A percentile compares a stretch with the other conserved stretches of the same genome.
These are phyloP conservation scores for Malassezia yamatoensis DNA, from an alignment of 1,284 basidiomycete species.

Conservation along the genomic window DNA sequence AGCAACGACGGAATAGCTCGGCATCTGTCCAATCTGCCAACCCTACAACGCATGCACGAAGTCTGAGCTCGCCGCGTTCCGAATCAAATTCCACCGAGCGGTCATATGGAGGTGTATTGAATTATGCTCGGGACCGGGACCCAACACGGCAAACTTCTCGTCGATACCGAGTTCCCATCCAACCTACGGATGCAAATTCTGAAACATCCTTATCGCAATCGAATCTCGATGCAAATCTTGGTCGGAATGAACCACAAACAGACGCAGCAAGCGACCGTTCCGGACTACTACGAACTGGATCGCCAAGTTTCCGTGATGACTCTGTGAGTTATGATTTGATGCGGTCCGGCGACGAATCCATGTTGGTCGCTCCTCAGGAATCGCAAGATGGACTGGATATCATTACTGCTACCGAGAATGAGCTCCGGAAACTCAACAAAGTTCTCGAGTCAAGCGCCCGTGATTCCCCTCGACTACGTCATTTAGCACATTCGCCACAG, in stretches of 20 bases:
- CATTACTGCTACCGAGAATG: slow-evolving; percentile 1
- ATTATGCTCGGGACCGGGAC: slow-evolving; percentile 1
- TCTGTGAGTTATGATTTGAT: background rate
- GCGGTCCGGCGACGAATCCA: background rate
- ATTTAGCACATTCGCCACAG: too few species aligned
- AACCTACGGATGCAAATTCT: background rate
- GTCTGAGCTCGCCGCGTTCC: background rate
- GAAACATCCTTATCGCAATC: background rate
- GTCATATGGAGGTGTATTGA: slow-evolving; percentile 9
- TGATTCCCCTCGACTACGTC: background rate
- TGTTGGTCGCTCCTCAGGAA: background rate
- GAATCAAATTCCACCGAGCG: background rate
- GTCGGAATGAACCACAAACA: background rate
- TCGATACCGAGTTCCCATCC: background rate
- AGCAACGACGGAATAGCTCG: background rate
- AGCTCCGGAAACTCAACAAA: background rate
- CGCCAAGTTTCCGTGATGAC: background rate
- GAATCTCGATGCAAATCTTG: background rate
- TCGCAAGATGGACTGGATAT: background rate
- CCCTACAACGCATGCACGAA: too few species aligned
- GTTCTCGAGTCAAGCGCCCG: background rate
- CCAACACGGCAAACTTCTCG: background rate
- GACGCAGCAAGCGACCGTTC: background rate
- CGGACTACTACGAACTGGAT: background rate
- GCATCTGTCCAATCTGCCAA: background rate